Evolutionary conservation across 495 filamentous ascomycete species (phyloP), one percentile per base, ranked within the genome.

Genomic region (Penicillium waksmanii): DNA sequence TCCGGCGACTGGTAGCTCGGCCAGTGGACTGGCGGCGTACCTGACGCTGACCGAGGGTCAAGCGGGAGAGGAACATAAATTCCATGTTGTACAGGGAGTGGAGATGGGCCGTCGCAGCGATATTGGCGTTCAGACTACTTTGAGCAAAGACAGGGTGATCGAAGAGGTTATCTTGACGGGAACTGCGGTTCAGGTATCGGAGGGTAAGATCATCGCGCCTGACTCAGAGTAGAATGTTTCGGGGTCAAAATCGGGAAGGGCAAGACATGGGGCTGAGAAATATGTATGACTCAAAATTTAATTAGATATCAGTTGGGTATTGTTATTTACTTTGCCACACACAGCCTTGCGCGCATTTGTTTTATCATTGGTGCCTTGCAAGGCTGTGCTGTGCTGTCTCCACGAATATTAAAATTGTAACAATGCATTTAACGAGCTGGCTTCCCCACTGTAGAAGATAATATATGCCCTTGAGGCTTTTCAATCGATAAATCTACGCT

Each of bases 101-200:
- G 89, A 93, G 75, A 93, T 92, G 87, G 89, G 87, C 0, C 74
- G 89, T 57, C 74, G 73, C 62, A 92, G 89, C 75, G 80, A 83
- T 47, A 86, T 87, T 60, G 72, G 73, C 4, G 69, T 82, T 40
- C 75, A 70, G 33, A 79, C 82, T 51, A 71, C 57, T 17, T 64
- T 76, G 63, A 66, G 64, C 35, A 50, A 51, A 18, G 63, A 70
- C 43, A 70, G 67, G 19, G 55, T 36, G 56, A 66, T 88, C 50
- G 77, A 80, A 55, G 74, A 75, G 48, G 70, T 89, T 17, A 76
- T 73, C 60, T 54, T 89, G 57, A 84, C 77, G 19, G 86, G 86
- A 0, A 77, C 69, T 35, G 83, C 85, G 3, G 82, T 84, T n/a
- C 74, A 80, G 47, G 82, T 89, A 23, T 83, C 83, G 66, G 81